Evolutionary conservation across 495 filamentous ascomycete species (phyloP).

Genomic region (Penicillium egyptiacum): DNA sequence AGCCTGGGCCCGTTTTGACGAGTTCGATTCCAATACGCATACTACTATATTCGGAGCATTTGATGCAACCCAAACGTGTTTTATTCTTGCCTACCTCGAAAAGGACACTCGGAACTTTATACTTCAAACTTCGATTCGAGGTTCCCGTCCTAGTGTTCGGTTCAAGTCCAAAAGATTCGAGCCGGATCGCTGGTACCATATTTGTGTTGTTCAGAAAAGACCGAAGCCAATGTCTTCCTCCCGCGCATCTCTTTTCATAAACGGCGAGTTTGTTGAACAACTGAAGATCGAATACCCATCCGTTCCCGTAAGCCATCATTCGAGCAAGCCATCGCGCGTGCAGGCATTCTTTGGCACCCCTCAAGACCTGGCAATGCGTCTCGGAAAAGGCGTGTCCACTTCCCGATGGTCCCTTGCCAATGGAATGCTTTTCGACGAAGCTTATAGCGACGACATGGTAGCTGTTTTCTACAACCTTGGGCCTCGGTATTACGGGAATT

Average conservation of each 20-base stretch:
- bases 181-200: conserved; percentile 82
- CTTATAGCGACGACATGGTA: conserved; percentile 86
- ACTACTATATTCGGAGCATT: conserved; percentile 96
- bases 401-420: conserved; percentile 87
- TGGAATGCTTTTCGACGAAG: conserved; percentile 83
- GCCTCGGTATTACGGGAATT: conserved; percentile 88
- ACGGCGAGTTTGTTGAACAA: conserved; percentile 93
- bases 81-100: conserved; percentile 90
- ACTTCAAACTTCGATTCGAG: conserved; percentile 90
- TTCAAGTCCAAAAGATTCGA: conserved; percentile 82
- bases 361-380: conserved; percentile 77
- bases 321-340: conserved; percentile 60
- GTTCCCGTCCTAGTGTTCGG: conserved; percentile 81
- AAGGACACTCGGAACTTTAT: conserved; percentile 95
- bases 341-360: conserved; percentile 95
- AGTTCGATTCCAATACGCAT: conserved; percentile 80
- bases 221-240: conserved; percentile 72
- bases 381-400: conserved; percentile 71
- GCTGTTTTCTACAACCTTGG: conserved; percentile 89
- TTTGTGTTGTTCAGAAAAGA: conserved; percentile 79
- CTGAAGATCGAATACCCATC: conserved; percentile 84
- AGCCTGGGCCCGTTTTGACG: conserved; percentile 83
- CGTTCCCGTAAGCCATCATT: conserved; percentile 53
- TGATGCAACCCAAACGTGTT: conserved; percentile 89
- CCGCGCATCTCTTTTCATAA: conserved; percentile 83